Evolutionary conservation across 2,329 filamentous ascomycete genomes (phyloP).

Genomic region (Trichoderma harzianum): DNA sequence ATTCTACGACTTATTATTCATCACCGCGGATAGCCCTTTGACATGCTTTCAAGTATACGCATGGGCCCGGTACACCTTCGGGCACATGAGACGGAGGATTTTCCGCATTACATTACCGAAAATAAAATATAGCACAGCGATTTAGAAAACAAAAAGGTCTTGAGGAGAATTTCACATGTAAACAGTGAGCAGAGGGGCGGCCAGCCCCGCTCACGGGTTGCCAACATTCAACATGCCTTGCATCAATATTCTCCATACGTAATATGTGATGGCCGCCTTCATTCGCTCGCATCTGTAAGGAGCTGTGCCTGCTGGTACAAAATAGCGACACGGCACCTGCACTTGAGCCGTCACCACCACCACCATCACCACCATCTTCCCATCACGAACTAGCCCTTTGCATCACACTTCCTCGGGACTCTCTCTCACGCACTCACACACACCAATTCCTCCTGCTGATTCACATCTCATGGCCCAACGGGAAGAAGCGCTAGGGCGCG

Average conservation of each 20-base stretch:
- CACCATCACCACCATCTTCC: not conserved
- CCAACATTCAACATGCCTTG: constrained; percentile 5
- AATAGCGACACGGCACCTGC: not conserved
- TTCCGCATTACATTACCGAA: not conserved
- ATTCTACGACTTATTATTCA: not conserved
- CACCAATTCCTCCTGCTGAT: not conserved
- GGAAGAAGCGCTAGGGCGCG: constrained; percentile 16
- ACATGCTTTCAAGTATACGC: not conserved
- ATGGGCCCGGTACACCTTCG: not conserved
- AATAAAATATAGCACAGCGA: not conserved
- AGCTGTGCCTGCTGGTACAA: not conserved
- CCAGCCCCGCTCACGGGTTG: not conserved
- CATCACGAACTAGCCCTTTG: not conserved
- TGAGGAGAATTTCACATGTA: constrained; percentile 9
- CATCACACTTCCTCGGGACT: not conserved
- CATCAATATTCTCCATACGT: constrained; percentile 8
- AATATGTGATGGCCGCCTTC: not conserved
- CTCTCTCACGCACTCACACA: no score
- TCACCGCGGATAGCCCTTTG: not conserved
- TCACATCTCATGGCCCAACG: not conserved
- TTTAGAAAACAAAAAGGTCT: not conserved
- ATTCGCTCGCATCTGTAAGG: constrained; percentile 7
- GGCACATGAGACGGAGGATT: not conserved
- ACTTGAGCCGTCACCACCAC: constrained; percentile 1
- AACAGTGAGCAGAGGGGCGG: not conserved